Evolutionary conservation across 441 rosid species (phyloP).

Genomic region (Flueggea neowawraea): DNA sequence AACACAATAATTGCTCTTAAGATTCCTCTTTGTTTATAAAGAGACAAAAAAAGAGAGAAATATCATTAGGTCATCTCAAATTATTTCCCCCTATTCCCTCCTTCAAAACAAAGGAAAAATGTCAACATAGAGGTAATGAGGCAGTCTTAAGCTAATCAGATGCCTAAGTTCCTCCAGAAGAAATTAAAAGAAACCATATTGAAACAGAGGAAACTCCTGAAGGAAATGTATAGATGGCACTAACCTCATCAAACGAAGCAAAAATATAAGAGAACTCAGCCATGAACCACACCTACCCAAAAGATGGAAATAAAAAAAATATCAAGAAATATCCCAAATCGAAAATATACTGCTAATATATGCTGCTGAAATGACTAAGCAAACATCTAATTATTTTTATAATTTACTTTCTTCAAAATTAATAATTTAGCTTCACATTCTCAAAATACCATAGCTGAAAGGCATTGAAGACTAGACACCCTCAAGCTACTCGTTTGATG

Average conservation of each 20-base stretch:
- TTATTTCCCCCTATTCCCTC: not conserved
- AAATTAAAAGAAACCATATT: constrained; percentile 1
- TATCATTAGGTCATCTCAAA: not conserved
- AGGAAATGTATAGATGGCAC: constrained; percentile 12
- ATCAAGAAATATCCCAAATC: too few species aligned
- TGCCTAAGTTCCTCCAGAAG: not conserved
- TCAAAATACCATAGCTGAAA: constrained; percentile 83
- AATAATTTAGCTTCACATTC: constrained; percentile 2
- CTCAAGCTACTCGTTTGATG: constrained; percentile 41
- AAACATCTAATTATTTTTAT: not conserved
- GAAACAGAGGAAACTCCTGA: not conserved
- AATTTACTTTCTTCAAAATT: not conserved
- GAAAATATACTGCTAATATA: not conserved
- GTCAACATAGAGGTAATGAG: not conserved
- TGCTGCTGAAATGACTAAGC: not conserved
- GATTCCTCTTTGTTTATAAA: too few species aligned
- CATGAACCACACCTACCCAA: constrained; percentile 92
- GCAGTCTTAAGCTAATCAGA: not conserved
- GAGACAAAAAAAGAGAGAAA: not conserved
- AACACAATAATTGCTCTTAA: not conserved
- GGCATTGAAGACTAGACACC: constrained; percentile 91
- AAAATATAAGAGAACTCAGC: constrained; percentile 71
- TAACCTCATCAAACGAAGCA: constrained; percentile 76
- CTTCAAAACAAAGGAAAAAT: not conserved
- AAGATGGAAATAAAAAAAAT: constrained; percentile 4